Percentiles rank a stretch among this genome's conserved stretches.
Conservation (phyloP, 208 protist genomes). For the Trypanosoma avium region DNA sequence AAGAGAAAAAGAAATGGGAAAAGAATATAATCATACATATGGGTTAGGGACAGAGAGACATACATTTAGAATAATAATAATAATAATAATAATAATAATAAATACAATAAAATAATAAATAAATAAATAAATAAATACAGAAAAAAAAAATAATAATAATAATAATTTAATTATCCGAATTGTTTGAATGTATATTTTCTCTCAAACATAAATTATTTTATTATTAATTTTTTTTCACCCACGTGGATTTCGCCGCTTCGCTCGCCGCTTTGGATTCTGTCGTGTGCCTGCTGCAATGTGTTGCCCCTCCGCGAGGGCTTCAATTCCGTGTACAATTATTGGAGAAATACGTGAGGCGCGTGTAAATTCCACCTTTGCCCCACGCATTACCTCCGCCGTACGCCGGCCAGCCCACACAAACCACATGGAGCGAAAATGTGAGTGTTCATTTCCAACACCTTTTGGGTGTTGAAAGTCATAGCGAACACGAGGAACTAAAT, state of each 20-base stretch:
- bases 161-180: too few relatives aligned
- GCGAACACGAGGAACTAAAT: conserved; percentile 43
- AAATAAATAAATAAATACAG: too few relatives aligned
- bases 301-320: conserved; percentile 41
- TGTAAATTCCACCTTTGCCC: conserved; percentile 29
- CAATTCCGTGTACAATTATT: conserved; percentile 44
- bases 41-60: too few relatives aligned
- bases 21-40: conserved; percentile 2
- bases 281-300: conserved; percentile 33
- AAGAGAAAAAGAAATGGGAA: conserved; percentile 19
- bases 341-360: neutral
- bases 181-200: neutral
- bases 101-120: too few relatives aligned
- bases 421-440: conserved; percentile 80
- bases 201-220: neutral
- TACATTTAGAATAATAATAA: too few relatives aligned
- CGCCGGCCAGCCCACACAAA: conserved; percentile 64
- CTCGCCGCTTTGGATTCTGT: conserved; percentile 32
- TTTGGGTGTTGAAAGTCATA: conserved; percentile 73
- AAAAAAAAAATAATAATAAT: too few relatives aligned
- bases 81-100: too few relatives aligned
- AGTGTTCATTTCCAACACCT: conserved; percentile 58
- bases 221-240: neutral
- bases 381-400: conserved; percentile 53
- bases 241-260: conserved; percentile 13